Evolutionary conservation across 2,329 filamentous ascomycete species (phyloP).

Genomic region (Beauveria sp.): DNA sequence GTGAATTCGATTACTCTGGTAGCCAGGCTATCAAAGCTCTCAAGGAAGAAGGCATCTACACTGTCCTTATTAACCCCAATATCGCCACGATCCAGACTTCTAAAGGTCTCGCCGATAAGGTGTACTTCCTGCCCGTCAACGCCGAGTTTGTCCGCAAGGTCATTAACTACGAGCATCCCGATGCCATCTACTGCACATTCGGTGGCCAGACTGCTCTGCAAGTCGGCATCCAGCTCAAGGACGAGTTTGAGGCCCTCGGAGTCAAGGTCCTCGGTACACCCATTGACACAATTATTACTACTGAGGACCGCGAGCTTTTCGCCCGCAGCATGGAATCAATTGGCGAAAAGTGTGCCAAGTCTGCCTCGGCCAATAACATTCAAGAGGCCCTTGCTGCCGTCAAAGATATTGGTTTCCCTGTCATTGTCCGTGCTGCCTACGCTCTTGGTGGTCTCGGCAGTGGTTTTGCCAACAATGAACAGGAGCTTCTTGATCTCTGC

Average conservation of each 20-base stretch:
- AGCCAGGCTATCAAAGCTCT: conserved; percentile 97
- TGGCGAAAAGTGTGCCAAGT: conserved; percentile 95
- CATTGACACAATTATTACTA: conserved; percentile 97
- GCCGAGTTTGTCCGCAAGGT: conserved; percentile 97
- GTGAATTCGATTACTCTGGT: conserved; percentile 98
- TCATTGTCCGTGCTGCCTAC: conserved; percentile 95
- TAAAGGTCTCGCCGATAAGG: conserved; percentile 94
- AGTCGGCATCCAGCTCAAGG: conserved; percentile 94
- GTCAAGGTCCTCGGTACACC: conserved; percentile 94
- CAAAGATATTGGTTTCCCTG: conserved; percentile 87
- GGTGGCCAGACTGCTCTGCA: conserved; percentile 95
- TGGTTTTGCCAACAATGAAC: conserved; percentile 86
- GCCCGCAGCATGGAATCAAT: conserved; percentile 98
- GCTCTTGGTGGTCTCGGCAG: conserved; percentile 91
- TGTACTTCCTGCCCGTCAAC: conserved; percentile 96
- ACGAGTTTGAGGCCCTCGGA: conserved; percentile 87
- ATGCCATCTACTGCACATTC: conserved; percentile 96
- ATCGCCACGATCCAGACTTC: conserved; percentile 99
- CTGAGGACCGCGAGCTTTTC: conserved; percentile 95
- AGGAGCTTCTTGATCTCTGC: conserved; percentile 78
- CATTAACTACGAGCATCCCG: conserved; percentile 86
- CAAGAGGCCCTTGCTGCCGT: conserved; percentile 86
- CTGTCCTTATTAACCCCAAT: conserved; percentile 96
- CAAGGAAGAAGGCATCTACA: conserved; percentile 97
- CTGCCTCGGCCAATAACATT: conserved; percentile 80